Evolutionary conservation across 352 stramenopile species (phyloP).

Genomic region (Phytophthora pluvialis): DNA sequence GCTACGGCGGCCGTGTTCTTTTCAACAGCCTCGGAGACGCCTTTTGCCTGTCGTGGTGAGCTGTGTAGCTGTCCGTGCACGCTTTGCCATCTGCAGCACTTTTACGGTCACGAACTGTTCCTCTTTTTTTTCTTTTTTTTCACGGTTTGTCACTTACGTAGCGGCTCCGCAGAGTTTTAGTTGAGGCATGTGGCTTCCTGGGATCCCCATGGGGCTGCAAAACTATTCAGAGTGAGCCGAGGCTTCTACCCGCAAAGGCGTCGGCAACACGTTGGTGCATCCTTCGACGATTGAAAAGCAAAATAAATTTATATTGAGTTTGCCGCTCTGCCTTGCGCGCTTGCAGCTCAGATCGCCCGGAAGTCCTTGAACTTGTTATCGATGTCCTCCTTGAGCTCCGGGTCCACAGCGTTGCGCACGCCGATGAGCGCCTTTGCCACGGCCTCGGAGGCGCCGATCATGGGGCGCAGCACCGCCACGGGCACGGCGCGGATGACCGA

Average conservation of each 20-base stretch:
- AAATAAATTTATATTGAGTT: conserved; percentile 22
- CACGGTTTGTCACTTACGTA: too few species aligned
- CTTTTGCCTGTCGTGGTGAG: conserved; percentile 9
- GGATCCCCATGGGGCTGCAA: not conserved
- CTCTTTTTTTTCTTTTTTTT: too few species aligned
- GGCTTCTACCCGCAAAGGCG: too few species aligned
- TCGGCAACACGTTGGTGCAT: not conserved
- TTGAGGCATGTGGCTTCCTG: conserved; percentile 15
- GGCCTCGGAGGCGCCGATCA: conserved; percentile 89
- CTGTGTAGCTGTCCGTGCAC: not conserved
- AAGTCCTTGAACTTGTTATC: conserved; percentile 94
- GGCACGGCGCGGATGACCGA: conserved; percentile 90
- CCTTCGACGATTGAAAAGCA: not conserved
- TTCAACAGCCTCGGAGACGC: not conserved
- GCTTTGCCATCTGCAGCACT: too few species aligned
- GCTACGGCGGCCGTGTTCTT: not conserved
- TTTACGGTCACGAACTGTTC: too few species aligned
- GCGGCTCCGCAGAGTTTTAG: not conserved
- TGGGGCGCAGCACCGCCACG: conserved; percentile 82
- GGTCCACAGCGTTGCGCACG: conserved; percentile 87
- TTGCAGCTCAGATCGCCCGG: conserved; percentile 40
- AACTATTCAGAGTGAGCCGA: not conserved
- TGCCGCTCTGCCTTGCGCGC: conserved; percentile 7
- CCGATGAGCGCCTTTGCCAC: conserved; percentile 88
- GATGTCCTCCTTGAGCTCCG: conserved; percentile 91